Evolutionary conservation across 2,329 filamentous ascomycete genomes (phyloP).

Genomic region (Aspergillus eucalypticola): DNA sequence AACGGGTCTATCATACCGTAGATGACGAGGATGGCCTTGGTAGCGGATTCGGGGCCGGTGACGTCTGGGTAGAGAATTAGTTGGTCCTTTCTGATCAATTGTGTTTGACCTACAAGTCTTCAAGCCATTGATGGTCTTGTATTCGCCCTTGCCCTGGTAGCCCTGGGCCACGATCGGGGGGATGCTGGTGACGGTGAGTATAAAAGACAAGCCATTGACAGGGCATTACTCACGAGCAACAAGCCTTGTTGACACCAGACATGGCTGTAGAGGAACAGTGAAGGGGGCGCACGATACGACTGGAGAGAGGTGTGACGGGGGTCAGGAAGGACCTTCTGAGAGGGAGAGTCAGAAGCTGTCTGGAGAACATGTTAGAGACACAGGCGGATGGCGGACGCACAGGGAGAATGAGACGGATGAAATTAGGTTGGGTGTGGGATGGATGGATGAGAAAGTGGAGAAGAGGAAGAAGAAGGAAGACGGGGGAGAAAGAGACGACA

Average conservation of each 20-base stretch:
- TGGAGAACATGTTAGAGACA: slow-evolving; percentile 17
- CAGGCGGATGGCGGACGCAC: not conserved
- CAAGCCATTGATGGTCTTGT: slow-evolving; percentile 60
- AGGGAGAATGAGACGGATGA: not conserved
- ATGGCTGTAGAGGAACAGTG: slow-evolving; percentile 32
- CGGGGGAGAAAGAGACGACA: not conserved
- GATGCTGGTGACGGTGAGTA: slow-evolving; percentile 31
- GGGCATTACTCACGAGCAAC: slow-evolving; percentile 44
- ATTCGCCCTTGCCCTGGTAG: slow-evolving; percentile 61
- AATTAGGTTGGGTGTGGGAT: not conserved
- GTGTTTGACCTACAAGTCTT: slow-evolving; percentile 55
- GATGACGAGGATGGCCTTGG: slow-evolving; percentile 59
- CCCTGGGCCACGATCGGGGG: slow-evolving; percentile 44
- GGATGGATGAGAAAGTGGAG: not conserved
- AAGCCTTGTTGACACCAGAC: slow-evolving; percentile 47
- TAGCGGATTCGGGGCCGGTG: slow-evolving; percentile 58
- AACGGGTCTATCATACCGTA: slow-evolving; percentile 40
- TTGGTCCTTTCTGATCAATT: not conserved
- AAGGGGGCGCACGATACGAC: slow-evolving; percentile 14
- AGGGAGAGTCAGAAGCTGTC: slow-evolving; percentile 26
- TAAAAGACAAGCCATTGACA: not conserved
- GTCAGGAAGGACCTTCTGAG: slow-evolving; percentile 24
- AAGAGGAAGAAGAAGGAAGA: not conserved
- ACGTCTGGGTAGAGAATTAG: slow-evolving; percentile 44
- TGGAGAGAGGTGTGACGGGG: slow-evolving; percentile 11